phyloP scores from a whole-genome alignment of 2,329 filamentous ascomycete genomes.

The Fusarium tanahbumbuense region DNA sequence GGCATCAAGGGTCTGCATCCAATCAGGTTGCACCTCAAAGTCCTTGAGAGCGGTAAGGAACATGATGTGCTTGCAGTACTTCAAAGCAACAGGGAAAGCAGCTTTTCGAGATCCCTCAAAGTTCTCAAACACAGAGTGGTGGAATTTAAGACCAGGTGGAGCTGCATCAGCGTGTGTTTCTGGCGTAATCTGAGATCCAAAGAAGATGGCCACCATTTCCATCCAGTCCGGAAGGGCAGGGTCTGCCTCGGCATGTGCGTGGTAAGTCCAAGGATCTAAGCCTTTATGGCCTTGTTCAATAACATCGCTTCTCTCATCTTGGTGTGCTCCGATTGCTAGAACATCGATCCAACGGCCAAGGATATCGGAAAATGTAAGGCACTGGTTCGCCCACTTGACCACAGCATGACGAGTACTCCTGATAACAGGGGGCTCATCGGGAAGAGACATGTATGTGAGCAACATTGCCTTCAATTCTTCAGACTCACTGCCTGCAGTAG shows the following conservation, averaged over 20 bases:
- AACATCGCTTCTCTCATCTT: slow-evolving; percentile 81
- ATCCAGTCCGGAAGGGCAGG: slow-evolving; percentile 63
- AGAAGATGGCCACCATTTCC: slow-evolving; percentile 63
- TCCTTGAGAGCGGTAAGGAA: slow-evolving; percentile 62
- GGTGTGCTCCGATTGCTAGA: slow-evolving; percentile 76
- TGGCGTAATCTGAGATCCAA: slow-evolving; percentile 53
- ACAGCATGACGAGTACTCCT: slow-evolving; percentile 83
- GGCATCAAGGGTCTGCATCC: slow-evolving; percentile 83
- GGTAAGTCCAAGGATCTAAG: slow-evolving; percentile 73
- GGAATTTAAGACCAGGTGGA: slow-evolving; percentile 19
- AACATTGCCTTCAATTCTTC: slow-evolving; percentile 65
- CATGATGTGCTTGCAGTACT: slow-evolving; percentile 70
- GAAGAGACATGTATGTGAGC: slow-evolving; percentile 72
- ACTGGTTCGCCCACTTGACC: slow-evolving; percentile 90
- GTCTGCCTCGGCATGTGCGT: slow-evolving; percentile 57
- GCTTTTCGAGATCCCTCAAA: slow-evolving; percentile 60
- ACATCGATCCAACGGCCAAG: slow-evolving; percentile 89
- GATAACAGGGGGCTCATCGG: slow-evolving; percentile 63
- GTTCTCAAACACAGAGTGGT: slow-evolving; percentile 55
- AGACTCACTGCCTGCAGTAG: slow-evolving; percentile 47
- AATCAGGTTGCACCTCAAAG: slow-evolving; percentile 77
- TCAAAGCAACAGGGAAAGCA: slow-evolving; percentile 76
- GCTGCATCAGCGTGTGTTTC: slow-evolving; percentile 52
- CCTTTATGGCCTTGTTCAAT: slow-evolving; percentile 91
- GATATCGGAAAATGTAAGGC: slow-evolving; percentile 81